A percentile compares a stretch with the other conserved stretches of the same genome.
Evolutionary conservation across 208 protist genomes (phyloP).

Genomic region (Trypanosoma scelopori): DNA sequence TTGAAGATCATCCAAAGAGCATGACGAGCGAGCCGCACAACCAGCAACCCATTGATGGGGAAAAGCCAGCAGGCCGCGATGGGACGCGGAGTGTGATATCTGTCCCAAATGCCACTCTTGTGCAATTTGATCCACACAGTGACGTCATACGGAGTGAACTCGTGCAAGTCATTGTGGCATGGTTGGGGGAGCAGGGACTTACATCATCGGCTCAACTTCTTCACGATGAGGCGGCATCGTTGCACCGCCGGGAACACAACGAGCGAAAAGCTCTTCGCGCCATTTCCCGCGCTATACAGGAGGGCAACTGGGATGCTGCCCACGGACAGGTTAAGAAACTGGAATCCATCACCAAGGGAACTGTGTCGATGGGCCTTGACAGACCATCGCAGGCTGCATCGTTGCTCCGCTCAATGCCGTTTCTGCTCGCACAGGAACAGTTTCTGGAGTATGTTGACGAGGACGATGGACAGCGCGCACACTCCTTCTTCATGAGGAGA

Average conservation of each 20-base stretch:
- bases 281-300: conserved; percentile 65
- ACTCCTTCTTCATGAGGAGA: conserved; percentile 79
- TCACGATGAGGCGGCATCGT: conserved; percentile 72
- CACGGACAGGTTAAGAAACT: conserved; percentile 65
- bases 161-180: conserved; percentile 66
- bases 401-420: conserved; percentile 57
- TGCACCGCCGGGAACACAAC: conserved; percentile 68
- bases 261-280: conserved; percentile 68
- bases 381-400: conserved; percentile 13
- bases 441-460: conserved; percentile 84
- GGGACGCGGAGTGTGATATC: conserved; percentile 15
- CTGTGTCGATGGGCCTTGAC: conserved; percentile 16
- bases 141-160: conserved; percentile 68
- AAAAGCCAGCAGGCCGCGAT: background rate
- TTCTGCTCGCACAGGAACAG: conserved; percentile 75
- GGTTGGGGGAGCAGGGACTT: conserved; percentile 71
- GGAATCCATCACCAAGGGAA: conserved; percentile 15
- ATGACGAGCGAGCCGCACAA: conserved; percentile 1
- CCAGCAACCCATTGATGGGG: background rate
- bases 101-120: conserved; percentile 32
- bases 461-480: conserved; percentile 69
- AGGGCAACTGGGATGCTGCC: conserved; percentile 77
- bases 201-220: conserved; percentile 82
- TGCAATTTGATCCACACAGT: conserved; percentile 56
- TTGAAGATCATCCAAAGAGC: background rate